Evolutionary conservation across 2,329 filamentous ascomycete genomes (phyloP).

Genomic region (Ramichloridium luteum): DNA sequence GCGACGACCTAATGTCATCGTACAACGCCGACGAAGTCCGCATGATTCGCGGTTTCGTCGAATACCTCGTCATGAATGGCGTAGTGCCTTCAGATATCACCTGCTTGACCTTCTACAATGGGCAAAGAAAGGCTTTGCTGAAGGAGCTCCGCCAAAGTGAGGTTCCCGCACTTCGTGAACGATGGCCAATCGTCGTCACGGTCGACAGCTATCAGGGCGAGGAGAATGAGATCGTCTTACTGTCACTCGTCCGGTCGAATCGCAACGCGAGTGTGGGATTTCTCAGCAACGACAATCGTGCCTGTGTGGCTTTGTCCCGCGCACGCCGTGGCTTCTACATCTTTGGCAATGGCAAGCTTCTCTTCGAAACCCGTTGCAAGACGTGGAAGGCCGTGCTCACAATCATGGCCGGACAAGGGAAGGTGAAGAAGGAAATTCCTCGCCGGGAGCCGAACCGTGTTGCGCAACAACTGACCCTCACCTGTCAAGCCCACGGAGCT

Average conservation of each 20-base stretch:
- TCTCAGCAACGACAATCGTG: constrained; percentile 50
- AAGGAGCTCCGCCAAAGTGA: constrained; percentile 29
- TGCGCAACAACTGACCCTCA: constrained; percentile 13
- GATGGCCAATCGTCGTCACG: constrained; percentile 51
- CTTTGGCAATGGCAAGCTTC: constrained; percentile 59
- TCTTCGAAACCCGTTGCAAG: constrained; percentile 21
- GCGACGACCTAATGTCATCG: constrained; percentile 52
- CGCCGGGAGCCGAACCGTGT: constrained; percentile 14
- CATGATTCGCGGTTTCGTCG: constrained; percentile 62
- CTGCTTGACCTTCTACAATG: constrained; percentile 77
- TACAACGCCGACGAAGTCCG: constrained; percentile 60
- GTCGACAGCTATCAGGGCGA: constrained; percentile 88
- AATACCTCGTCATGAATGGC: constrained; percentile 60
- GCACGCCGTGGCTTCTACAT: constrained; percentile 71
- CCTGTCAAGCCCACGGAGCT: constrained; percentile 19
- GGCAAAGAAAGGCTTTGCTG: constrained; percentile 57
- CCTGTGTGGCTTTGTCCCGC: constrained; percentile 53
- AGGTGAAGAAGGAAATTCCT: constrained; percentile 9
- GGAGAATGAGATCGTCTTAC: constrained; percentile 70
- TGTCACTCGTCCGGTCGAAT: constrained; percentile 70
- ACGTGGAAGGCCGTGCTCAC: constrained; percentile 20
- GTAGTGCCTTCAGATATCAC: constrained; percentile 53
- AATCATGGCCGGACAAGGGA: constrained; percentile 16
- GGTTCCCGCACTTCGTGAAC: constrained; percentile 6
- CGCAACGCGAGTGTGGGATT: constrained; percentile 53